These are phyloP conservation scores for Agaricus subrufescens DNA, from an alignment of 768 basidiomycete genomes.

Conservation along the genomic window DNA sequence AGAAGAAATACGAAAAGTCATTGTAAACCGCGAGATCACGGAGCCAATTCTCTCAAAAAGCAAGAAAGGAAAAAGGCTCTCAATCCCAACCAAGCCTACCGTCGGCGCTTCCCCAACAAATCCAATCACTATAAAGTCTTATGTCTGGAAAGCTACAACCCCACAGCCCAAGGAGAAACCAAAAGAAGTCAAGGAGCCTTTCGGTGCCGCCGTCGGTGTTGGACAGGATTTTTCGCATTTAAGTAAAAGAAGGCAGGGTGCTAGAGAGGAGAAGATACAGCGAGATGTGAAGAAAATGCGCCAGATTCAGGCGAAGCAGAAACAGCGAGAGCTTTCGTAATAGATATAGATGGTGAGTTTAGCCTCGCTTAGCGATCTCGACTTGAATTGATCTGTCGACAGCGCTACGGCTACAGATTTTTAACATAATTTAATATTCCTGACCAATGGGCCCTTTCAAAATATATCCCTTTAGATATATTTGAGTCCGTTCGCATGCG, in stretches of 20 bases:
- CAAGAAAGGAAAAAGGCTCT: not conserved
- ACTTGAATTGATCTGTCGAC: not conserved
- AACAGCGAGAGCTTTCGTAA: not conserved
- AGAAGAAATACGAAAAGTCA: not conserved
- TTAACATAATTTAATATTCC: too few species aligned
- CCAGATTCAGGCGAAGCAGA: not conserved
- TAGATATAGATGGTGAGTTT: not conserved
- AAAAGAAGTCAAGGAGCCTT: not conserved
- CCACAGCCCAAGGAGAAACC: slow-evolving; percentile 16
- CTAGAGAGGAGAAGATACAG: slow-evolving; percentile 40
- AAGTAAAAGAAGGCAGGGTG: slow-evolving; percentile 47
- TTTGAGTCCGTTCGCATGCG: too few species aligned
- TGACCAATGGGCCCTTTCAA: too few species aligned
- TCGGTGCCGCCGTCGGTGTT: slow-evolving; percentile 39
- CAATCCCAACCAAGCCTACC: not conserved
- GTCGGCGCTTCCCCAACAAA: not conserved
- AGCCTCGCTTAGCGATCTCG: not conserved
- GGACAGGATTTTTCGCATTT: slow-evolving; percentile 53
- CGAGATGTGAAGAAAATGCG: slow-evolving; percentile 36
- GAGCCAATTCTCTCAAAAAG: not conserved
- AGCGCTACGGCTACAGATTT: not conserved
- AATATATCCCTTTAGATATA: too few species aligned
- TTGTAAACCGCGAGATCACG: not conserved
- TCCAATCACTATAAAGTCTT: not conserved
- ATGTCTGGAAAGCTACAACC: slow-evolving; percentile 21